Evolutionary conservation across 2,329 filamentous ascomycete genomes (phyloP), one percentile per base, ranked within the genome.

Genomic region (Trichoderma aggressivum): DNA sequence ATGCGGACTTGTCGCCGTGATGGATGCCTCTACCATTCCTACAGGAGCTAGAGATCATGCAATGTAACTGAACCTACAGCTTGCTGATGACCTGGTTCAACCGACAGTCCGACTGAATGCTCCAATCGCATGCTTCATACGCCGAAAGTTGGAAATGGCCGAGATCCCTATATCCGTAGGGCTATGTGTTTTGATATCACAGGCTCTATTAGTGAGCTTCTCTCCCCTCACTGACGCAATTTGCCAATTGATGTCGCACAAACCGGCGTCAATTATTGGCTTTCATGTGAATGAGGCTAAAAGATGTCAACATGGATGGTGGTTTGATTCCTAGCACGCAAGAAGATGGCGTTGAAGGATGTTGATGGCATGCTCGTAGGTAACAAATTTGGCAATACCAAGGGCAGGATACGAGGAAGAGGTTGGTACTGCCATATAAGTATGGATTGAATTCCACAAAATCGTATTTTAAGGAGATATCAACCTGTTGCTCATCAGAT

Each of bases 181-280:
- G 12, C 14, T 59, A 36, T 16, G 36, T 30, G 26, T 16, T n/a
- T 32, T 21, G 24, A 36, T 39, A 39, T 70, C 47, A 32, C 8
- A 26, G 32, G 6, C 28, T 24, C 32, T n/a, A 21, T 64, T 36
- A 55, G 63, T 30, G 10, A 58, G 10, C 26, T 18, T 64, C 5
- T 32, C 50, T 70, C 68, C 61, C 68, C 68, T 65, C 61, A 70
- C 56, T 70, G 68, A 70, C 68, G 68, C 68, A 64, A 70, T 70
- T 65, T 47, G 30, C 24, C 53, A 59, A 28, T 39, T 43, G 26
- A 64, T 70, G 68, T 70, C 68, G 60, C 21, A 70, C 21, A 70
- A 65, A 59, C 32, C 28, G n/a, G 32, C 61, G 26, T 56, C 61
- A 56, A 43, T 30, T 50, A 70, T 70, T 50, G 68, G 50, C 39